phyloP scores from a whole-genome alignment of 306 rosid species.

The Prunus campanulata region DNA sequence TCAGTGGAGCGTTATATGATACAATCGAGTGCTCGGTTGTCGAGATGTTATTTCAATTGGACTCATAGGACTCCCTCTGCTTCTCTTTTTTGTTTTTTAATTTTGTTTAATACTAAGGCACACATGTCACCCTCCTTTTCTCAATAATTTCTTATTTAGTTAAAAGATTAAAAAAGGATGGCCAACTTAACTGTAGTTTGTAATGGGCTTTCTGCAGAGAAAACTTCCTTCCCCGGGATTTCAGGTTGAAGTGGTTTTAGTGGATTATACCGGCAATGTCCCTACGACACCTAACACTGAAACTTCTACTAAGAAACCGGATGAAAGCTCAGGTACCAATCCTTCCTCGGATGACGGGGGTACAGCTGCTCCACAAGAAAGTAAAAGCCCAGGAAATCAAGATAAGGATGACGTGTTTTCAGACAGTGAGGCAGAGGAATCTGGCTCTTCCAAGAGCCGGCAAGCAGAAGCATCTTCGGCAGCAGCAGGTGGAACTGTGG shows the following conservation, averaged over 20 bases:
- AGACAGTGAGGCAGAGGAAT: conserved; percentile 72
- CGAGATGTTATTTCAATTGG: neutral
- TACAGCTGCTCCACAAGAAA: conserved; percentile 32
- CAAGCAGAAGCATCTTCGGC: conserved; percentile 45
- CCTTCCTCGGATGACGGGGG: conserved; percentile 41
- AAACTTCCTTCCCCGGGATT: conserved; percentile 97
- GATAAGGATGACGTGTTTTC: conserved; percentile 92
- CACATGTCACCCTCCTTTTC: neutral
- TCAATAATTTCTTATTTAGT: neutral
- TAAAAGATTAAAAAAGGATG: neutral
- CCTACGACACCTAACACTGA: conserved; percentile 39
- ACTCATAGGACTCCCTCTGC: neutral
- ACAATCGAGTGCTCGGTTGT: neutral
- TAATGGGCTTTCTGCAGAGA: conserved; percentile 52
- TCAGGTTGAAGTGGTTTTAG: conserved; percentile 84
- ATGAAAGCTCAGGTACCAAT: conserved; percentile 62
- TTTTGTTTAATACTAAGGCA: neutral
- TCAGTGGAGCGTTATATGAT: neutral
- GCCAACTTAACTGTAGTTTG: neutral
- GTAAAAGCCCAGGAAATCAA: conserved; percentile 32
- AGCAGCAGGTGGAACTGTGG: conserved; percentile 37
- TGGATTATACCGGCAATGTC: conserved; percentile 48
- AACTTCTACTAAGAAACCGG: conserved; percentile 44
- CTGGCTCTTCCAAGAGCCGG: conserved; percentile 59
- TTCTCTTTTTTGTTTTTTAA: neutral